Evolutionary conservation across 2,329 filamentous ascomycete species (phyloP).

Genomic region (Trichoderma gracile): DNA sequence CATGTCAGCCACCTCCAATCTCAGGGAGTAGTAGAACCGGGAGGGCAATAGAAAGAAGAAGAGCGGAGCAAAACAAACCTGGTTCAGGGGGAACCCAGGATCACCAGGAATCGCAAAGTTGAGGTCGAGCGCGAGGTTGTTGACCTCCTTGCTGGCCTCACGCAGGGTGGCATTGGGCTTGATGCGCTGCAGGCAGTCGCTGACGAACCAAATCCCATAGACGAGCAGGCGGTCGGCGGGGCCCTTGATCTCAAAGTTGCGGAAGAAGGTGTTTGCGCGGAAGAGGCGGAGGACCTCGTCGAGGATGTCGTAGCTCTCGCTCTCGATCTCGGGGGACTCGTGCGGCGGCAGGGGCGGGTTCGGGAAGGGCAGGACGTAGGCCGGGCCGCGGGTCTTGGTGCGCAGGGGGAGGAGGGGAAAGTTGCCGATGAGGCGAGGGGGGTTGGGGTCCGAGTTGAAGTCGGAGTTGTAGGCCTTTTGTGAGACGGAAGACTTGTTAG

Average conservation of each 20-base stretch:
- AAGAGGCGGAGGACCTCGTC: slow-evolving; percentile 93
- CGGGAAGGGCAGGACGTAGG: slow-evolving; percentile 73
- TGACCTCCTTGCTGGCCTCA: slow-evolving; percentile 70
- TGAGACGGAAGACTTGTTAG: background rate
- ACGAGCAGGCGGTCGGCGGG: slow-evolving; percentile 91
- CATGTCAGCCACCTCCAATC: background rate
- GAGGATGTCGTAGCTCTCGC: slow-evolving; percentile 91
- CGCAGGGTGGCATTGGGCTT: slow-evolving; percentile 67
- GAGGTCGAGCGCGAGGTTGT: slow-evolving; percentile 84
- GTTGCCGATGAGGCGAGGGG: slow-evolving; percentile 71
- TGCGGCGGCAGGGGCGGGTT: slow-evolving; percentile 57
- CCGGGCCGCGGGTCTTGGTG: slow-evolving; percentile 92
- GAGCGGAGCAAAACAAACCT: slow-evolving; percentile 58
- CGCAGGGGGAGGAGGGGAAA: slow-evolving; percentile 92
- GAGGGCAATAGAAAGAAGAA: background rate
- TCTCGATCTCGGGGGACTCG: slow-evolving; percentile 75
- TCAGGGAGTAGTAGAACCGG: slow-evolving; percentile 29
- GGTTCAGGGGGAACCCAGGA: slow-evolving; percentile 88
- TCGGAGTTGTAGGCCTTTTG: slow-evolving; percentile 92
- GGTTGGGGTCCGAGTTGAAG: slow-evolving; percentile 80
- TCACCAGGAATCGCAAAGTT: slow-evolving; percentile 96
- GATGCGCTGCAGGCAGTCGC: slow-evolving; percentile 86
- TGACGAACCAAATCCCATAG: slow-evolving; percentile 94
- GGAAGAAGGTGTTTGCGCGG: slow-evolving; percentile 97
- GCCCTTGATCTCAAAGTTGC: slow-evolving; percentile 98